These are phyloP conservation scores for Mycosphaerella arachidis DNA, from an alignment of 2,329 filamentous ascomycete genomes.

Conservation along the genomic window DNA sequence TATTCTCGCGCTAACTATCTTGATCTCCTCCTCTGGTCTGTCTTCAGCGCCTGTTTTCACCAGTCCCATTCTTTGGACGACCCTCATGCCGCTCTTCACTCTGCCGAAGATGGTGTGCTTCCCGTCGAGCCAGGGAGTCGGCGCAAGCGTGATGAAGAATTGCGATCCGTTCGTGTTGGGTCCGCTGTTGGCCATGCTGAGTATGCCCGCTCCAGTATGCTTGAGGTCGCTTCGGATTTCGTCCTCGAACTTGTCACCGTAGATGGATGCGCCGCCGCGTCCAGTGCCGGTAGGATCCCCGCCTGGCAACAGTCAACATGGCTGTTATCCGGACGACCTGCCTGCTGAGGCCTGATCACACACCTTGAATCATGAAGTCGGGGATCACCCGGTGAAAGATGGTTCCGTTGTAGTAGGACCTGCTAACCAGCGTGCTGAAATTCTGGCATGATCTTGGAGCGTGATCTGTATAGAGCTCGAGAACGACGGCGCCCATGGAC, in stretches of 20 bases:
- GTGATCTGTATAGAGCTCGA: slow-evolving; percentile 88
- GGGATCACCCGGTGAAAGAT: slow-evolving; percentile 92
- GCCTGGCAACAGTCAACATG: slow-evolving; percentile 9
- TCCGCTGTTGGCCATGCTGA: slow-evolving; percentile 94
- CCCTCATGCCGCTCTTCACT: slow-evolving; percentile 74
- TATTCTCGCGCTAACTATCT: slow-evolving; percentile 68
- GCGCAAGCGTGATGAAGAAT: slow-evolving; percentile 92
- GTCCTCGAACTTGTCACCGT: slow-evolving; percentile 89
- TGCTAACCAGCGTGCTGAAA: slow-evolving; percentile 71
- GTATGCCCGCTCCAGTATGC: slow-evolving; percentile 86
- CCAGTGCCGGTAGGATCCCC: slow-evolving; percentile 90
- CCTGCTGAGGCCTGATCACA: neutral
- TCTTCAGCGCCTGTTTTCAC: slow-evolving; percentile 81
- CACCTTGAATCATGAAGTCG: slow-evolving; percentile 83
- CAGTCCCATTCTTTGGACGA: slow-evolving; percentile 83
- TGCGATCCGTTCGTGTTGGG: slow-evolving; percentile 91
- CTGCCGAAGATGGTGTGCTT: slow-evolving; percentile 96
- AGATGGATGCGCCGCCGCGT: slow-evolving; percentile 82
- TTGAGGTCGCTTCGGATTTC: slow-evolving; percentile 76
- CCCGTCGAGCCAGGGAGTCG: slow-evolving; percentile 92
- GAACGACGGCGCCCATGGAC: slow-evolving; percentile 74
- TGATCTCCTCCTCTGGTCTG: slow-evolving; percentile 74
- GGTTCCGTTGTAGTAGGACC: slow-evolving; percentile 83
- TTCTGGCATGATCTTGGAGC: slow-evolving; percentile 63
- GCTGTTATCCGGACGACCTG: too few species aligned